Percentiles rank a stretch among this genome's conserved stretches.
phyloP scores from a whole-genome alignment of 768 basidiomycete genomes.

The Collybia nuda region DNA sequence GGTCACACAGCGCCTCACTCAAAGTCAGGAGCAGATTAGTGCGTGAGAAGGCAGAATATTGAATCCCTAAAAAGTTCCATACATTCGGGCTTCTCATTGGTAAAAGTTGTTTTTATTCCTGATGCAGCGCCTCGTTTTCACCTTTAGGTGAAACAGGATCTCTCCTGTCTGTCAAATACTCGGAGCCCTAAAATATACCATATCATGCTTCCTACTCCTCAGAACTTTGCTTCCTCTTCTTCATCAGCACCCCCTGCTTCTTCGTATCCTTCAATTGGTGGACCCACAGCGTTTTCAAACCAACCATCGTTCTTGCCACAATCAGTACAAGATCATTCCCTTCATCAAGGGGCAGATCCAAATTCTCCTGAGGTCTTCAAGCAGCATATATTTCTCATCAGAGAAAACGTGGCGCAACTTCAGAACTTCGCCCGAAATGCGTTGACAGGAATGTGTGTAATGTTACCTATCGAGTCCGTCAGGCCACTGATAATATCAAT shows the following conservation, averaged over 20 bases:
- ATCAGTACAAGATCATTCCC: slow-evolving; percentile 12
- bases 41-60: no score
- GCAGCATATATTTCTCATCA: slow-evolving; percentile 48
- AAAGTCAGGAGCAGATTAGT: no score
- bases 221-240: slow-evolving; percentile 10
- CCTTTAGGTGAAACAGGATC: no score
- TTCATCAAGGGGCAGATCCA: slow-evolving; percentile 42
- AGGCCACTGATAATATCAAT: background rate
- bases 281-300: slow-evolving; percentile 7
- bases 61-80: no score
- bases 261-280: slow-evolving; percentile 3
- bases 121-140: no score
- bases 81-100: no score
- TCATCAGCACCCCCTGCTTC: slow-evolving; percentile 1
- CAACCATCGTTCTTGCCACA: slow-evolving; percentile 7
- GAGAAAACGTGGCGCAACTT: slow-evolving; percentile 48
- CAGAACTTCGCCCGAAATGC: slow-evolving; percentile 48
- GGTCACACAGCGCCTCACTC: no score
- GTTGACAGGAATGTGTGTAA: slow-evolving; percentile 52
- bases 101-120: no score
- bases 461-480: background rate
- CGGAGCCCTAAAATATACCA: background rate
- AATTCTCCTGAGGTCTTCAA: slow-evolving; percentile 66
- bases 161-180: no score
- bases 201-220: slow-evolving; percentile 12